These are phyloP conservation scores for Blastobotrys buckinghamii DNA, from an alignment of 1,139 yeast species.

Conservation along the genomic window DNA sequence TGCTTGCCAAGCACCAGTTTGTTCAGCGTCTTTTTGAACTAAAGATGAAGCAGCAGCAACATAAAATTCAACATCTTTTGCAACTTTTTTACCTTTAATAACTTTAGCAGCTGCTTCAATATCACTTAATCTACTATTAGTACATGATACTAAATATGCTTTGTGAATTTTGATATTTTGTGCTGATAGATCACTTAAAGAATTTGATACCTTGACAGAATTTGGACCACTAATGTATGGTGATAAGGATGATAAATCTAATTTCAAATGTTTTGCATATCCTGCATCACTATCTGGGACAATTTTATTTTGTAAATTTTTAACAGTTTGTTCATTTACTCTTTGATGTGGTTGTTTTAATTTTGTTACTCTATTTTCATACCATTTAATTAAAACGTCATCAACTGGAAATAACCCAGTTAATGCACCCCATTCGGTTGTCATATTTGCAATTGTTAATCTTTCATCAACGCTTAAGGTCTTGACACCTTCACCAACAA, in stretches of 20 bases:
- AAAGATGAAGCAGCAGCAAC: slow-evolving; percentile 95
- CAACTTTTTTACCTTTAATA: slow-evolving; percentile 71
- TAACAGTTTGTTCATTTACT: slow-evolving; percentile 57
- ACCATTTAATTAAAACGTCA: slow-evolving; percentile 67
- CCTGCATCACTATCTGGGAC: slow-evolving; percentile 68
- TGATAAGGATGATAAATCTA: slow-evolving; percentile 79
- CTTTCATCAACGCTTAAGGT: slow-evolving; percentile 82
- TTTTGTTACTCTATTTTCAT: slow-evolving; percentile 55
- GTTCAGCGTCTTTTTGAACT: slow-evolving; percentile 90
- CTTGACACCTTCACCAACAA: slow-evolving; percentile 78
- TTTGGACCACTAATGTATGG: slow-evolving; percentile 96
- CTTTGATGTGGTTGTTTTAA: slow-evolving; percentile 85
- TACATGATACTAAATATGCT: slow-evolving; percentile 96
- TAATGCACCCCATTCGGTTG: slow-evolving; percentile 99
- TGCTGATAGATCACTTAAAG: slow-evolving; percentile 67
- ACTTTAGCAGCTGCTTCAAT: slow-evolving; percentile 92
- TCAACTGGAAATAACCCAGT: slow-evolving; percentile 97
- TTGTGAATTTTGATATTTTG: slow-evolving; percentile 77
- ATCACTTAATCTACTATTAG: slow-evolving; percentile 89
- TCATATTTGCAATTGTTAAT: slow-evolving; percentile 96
- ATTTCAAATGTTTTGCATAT: slow-evolving; percentile 79
- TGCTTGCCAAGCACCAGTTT: slow-evolving; percentile 85
- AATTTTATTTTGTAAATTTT: slow-evolving; percentile 34
- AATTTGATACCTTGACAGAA: slow-evolving; percentile 83
- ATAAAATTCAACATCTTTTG: slow-evolving; percentile 87